A percentile compares a stretch with the other conserved stretches of the same genome.
These are phyloP conservation scores for Phlebiopsis flavidoalba DNA, from an alignment of 768 basidiomycete species.

Conservation along the genomic window DNA sequence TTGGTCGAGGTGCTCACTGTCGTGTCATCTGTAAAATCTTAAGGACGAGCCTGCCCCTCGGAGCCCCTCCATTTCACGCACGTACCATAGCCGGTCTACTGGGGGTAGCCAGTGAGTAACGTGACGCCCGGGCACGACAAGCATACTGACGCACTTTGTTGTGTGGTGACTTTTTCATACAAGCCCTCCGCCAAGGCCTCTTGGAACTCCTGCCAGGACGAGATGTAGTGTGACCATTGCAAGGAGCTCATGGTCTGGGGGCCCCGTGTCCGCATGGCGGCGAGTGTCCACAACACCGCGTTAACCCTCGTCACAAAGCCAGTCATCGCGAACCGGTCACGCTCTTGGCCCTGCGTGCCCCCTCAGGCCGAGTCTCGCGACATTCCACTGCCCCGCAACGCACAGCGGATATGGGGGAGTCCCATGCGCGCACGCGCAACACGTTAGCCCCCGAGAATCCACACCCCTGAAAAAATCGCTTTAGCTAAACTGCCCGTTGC, in stretches of 20 bases:
- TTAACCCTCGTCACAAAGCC: neutral
- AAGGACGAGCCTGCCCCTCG: slow-evolving; percentile 82
- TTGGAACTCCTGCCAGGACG: slow-evolving; percentile 86
- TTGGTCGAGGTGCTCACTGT: slow-evolving; percentile 50
- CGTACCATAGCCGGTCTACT: slow-evolving; percentile 87
- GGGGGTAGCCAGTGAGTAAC: neutral
- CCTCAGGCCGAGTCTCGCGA: neutral
- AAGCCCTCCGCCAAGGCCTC: slow-evolving; percentile 85
- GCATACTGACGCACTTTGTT: slow-evolving; percentile 55
- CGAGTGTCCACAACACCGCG: neutral
- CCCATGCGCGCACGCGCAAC: neutral
- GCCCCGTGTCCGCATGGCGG: neutral
- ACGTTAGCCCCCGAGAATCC: no score
- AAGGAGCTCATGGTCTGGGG: slow-evolving; percentile 19
- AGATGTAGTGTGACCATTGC: slow-evolving; percentile 88
- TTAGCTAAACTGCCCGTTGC: no score
- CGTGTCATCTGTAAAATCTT: slow-evolving; percentile 91
- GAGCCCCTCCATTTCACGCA: slow-evolving; percentile 87
- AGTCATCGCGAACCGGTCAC: neutral
- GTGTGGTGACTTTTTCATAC: slow-evolving; percentile 77
- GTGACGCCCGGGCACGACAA: neutral
- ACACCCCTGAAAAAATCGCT: neutral
- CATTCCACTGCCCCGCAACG: neutral
- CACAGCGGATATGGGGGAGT: neutral
- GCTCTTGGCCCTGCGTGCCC: no score